Base-by-base conservation (phyloP, 2,329 filamentous ascomycete species). In the Clarireedia monteithiana region DNA sequence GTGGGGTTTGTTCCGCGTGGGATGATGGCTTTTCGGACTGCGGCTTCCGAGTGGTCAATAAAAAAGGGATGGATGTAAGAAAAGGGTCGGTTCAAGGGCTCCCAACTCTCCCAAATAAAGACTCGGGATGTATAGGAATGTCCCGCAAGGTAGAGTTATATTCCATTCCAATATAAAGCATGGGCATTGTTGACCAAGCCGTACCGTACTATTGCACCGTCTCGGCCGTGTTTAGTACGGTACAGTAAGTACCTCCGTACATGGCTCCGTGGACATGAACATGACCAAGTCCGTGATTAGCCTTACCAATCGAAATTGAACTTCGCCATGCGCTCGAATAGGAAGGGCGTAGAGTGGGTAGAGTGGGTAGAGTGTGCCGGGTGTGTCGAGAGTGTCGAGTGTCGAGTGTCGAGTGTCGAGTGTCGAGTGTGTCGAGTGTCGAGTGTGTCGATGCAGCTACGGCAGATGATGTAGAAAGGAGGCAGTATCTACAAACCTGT, bases 391-490 rank as follows among this genome's bases (percentile, higher is more conserved):
- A 20, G 20, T 20, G 20, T 20, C 20, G 20, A 20, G 2, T 20
- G 20, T 2, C 20, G 20, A 20, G 20, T 20, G 20, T 20, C 20
- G 20, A 20, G 20, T 20, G 20, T 20, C 20, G 20, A 20, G 20
- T 20, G 20, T 20, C 20, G 2, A 20, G 20, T n/a, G n/a, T 3
- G 20, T 20, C 20, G 20, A 20, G 20, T 20, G 20, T 20, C 20
- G 20, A 20, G 2, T 20, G 20, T 20, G 20, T 20, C 20, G 20
- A 17, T 34, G 26, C n/a, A 45, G 14, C 36, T 47, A 26, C 27
- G 27, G 42, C 42, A 47, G 50, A 53, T 53, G 15, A 53, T 47
- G 50, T 47, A 53, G n/a, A 12, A 36, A 47, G 39, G 9, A 42
- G 20, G 46, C 27, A 30, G 27, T 30, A 30, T 9, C 6, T 30